Base-by-base conservation (phyloP, 495 filamentous ascomycete species). In the Aspergillus heteromorphus region DNA sequence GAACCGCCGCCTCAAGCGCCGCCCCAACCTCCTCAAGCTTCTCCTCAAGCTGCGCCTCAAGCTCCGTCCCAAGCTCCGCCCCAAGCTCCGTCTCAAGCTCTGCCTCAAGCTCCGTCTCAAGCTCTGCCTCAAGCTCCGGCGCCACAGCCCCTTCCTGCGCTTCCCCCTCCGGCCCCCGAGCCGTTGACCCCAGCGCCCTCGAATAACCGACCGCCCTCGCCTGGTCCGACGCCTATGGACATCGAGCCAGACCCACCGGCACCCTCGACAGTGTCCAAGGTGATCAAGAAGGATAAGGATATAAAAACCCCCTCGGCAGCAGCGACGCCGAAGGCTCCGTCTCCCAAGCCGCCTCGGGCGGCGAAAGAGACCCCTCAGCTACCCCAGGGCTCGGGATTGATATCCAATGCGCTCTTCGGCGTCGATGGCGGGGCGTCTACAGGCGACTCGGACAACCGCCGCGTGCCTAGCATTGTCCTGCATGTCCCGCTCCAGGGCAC, bases 381-480 rank as follows among this genome's bases (percentile, higher is more conserved):
- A 13, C 82, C 83, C 11, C 75, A 83, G 27, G 86, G 86, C 16
- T 86, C 81, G 49, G 86, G 86, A n/a, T 70, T 88, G 6, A 79
- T 87, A 14, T 82, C 83, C 6, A 83, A 76, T 56, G 76, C 81
- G 4, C 70, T 85, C 6, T 85, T 87, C 54, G 81, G 82, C 14
- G 76, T 76, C 9, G 73, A 72, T 36, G 76, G 74, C 30, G 67
- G 65, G 11, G 55, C 70, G 11, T 71, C 70, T 1, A 60, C 68
- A 4, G 54, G 65, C 1, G 73, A 63, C 67, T 21, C 42, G 0
- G 27, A 36, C 34, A 71, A 61, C 62, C 81, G 81, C 64, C 71
- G 74, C 11, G 84, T 86, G 19, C 88, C 91, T 2, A 95, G 86
- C 43, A 95, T 98, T 54, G 77, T 95, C 53, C 73, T 98, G 2